Evolutionary conservation across 257 asterid species (phyloP).

Genomic region (Przewalskia tangutica): DNA sequence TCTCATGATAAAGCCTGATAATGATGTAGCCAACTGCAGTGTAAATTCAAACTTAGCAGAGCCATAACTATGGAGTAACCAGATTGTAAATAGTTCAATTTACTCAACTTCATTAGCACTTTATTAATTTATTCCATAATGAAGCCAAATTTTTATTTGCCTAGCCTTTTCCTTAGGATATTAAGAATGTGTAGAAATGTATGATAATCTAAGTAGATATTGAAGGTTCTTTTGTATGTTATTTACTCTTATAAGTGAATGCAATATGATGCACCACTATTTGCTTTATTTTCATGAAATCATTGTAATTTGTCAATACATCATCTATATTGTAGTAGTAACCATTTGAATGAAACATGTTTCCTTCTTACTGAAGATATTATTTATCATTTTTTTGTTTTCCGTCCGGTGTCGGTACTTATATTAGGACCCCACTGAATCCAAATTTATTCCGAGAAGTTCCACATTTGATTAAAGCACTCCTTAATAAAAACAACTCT

Average conservation of each 20-base stretch:
- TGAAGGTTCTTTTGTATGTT: background rate
- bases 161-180: background rate
- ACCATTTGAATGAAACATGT: too few relatives aligned
- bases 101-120: background rate
- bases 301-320: background rate
- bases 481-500: too few relatives aligned
- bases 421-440: too few relatives aligned
- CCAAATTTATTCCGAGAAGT: too few relatives aligned
- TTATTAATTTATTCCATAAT: background rate
- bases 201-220: background rate
- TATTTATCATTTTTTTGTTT: too few relatives aligned
- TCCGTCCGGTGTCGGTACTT: too few relatives aligned
- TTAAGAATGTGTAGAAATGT: background rate
- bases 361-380: too few relatives aligned
- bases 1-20: slow-evolving; percentile 35
- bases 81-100: background rate
- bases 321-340: background rate
- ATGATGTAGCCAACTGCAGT: slow-evolving; percentile 20
- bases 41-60: slow-evolving; percentile 13
- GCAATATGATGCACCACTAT: background rate
- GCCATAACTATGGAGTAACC: background rate
- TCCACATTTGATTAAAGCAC: too few relatives aligned
- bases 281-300: background rate
- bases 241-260: background rate
- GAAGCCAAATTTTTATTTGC: background rate